A percentile compares a stretch with the other conserved stretches of the same genome.
phyloP scores from a whole-genome alignment of 106 monocot genomes.

The Dioscorea alata region DNA sequence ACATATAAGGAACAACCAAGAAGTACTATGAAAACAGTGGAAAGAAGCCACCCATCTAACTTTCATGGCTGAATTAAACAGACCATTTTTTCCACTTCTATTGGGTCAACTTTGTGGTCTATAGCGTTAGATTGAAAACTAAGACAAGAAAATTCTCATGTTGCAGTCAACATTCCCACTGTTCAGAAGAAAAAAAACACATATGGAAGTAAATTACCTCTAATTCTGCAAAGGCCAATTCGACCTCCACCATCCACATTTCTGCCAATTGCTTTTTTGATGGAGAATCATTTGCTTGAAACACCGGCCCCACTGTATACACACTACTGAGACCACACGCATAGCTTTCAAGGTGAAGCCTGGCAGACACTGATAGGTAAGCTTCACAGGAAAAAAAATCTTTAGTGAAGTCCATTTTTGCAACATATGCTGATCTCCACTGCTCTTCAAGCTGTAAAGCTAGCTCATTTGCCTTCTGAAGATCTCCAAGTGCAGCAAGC shows the following conservation, averaged over 20 bases:
- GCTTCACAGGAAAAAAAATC: constrained; percentile 58
- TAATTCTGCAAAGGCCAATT: constrained; percentile 65
- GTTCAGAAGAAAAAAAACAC: too few species aligned
- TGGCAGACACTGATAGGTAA: constrained; percentile 33
- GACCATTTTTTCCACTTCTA: too few species aligned
- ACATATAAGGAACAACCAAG: too few species aligned
- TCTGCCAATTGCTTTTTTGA: constrained; percentile 43
- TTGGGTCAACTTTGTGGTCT: too few species aligned
- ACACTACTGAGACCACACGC: constrained; percentile 73
- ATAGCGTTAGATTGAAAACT: too few species aligned
- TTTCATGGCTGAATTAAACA: too few species aligned
- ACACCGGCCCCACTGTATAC: constrained; percentile 62
- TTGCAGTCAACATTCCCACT: too few species aligned
- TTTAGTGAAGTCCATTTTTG: constrained; percentile 32
- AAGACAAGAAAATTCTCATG: too few species aligned
- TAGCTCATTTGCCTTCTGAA: constrained; percentile 63
- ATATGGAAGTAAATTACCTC: constrained; percentile 37
- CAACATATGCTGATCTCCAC: constrained; percentile 9
- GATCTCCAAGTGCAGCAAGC: constrained; percentile 42
- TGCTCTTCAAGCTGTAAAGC: constrained; percentile 43
- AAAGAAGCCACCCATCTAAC: too few species aligned
- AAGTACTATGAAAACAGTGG: too few species aligned
- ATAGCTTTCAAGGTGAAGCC: constrained; percentile 71
- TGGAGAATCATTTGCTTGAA: constrained; percentile 33
- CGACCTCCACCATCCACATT: constrained; percentile 71